These are phyloP conservation scores for Prosopis cineraria DNA, from an alignment of 306 rosid species.

Conservation along the genomic window DNA sequence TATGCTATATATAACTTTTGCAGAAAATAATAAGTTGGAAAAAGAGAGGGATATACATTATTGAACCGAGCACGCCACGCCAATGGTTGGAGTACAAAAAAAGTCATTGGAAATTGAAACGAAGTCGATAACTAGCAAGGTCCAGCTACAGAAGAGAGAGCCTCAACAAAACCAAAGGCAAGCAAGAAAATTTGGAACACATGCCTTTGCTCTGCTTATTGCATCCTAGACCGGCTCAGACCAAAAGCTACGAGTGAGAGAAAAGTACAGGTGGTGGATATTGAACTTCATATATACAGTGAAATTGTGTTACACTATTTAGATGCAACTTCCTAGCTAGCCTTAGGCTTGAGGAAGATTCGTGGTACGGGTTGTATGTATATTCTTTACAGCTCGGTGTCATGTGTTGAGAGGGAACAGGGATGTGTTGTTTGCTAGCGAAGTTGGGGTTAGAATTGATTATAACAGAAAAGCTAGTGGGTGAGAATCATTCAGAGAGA, in stretches of 20 bases:
- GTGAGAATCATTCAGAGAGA: too few relatives aligned
- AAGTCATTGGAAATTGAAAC: constrained; percentile 6
- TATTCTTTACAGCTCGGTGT: neutral
- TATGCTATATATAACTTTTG: too few relatives aligned
- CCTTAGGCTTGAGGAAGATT: neutral
- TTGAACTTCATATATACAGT: neutral
- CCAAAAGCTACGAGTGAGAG: neutral
- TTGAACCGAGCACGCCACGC: constrained; percentile 40
- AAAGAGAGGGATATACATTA: constrained; percentile 10
- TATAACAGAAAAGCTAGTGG: too few relatives aligned
- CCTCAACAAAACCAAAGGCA: constrained; percentile 6
- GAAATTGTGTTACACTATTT: neutral
- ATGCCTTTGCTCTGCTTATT: neutral
- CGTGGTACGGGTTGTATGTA: neutral
- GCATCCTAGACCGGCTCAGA: neutral
- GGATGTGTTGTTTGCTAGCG: constrained; percentile 41
- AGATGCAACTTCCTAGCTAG: constrained; percentile 29
- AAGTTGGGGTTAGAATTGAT: constrained; percentile 34
- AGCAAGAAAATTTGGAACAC: constrained; percentile 23
- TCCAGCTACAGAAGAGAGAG: constrained; percentile 1
- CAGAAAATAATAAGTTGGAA: neutral
- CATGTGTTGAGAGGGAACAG: constrained; percentile 20
- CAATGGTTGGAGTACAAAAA: constrained; percentile 6
- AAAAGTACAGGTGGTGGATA: neutral
- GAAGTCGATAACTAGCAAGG: constrained; percentile 35